Evolutionary conservation across 2,329 filamentous ascomycete species (phyloP).

Genomic region (Stemphylium vesicarium): DNA sequence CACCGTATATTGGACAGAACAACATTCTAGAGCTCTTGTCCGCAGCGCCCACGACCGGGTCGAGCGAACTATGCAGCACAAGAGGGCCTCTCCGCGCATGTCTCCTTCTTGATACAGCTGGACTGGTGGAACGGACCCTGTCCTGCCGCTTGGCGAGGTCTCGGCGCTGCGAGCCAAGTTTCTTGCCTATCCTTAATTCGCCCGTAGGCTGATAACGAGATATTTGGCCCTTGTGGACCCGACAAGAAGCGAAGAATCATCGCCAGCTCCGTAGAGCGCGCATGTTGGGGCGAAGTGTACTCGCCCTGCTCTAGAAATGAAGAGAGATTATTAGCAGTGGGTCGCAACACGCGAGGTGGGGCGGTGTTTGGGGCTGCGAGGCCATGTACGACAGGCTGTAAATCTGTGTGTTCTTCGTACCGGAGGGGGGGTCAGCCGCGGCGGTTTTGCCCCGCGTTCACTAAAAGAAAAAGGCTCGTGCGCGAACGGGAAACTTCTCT

Average conservation of each 20-base stretch:
- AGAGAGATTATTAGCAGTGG: background rate
- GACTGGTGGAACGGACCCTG: slow-evolving; percentile 18
- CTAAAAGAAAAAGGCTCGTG: slow-evolving; percentile 1
- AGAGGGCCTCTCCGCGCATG: slow-evolving; percentile 20
- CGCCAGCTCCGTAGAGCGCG: too few species aligned
- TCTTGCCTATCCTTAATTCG: slow-evolving; percentile 17
- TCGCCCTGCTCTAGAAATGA: slow-evolving; percentile 1
- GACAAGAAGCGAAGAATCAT: too few species aligned
- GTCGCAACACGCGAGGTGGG: background rate
- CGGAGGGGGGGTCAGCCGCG: background rate
- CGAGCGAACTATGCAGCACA: slow-evolving; percentile 16
- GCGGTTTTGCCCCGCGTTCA: slow-evolving; percentile 9
- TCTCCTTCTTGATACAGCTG: slow-evolving; percentile 29
- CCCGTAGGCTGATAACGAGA: slow-evolving; percentile 17
- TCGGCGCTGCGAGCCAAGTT: slow-evolving; percentile 24
- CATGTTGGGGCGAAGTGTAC: too few species aligned
- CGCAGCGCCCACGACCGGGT: slow-evolving; percentile 29
- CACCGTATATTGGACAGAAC: slow-evolving; percentile 12
- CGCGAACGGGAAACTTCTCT: background rate
- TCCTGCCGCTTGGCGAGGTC: slow-evolving; percentile 23
- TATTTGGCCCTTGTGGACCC: background rate
- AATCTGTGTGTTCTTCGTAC: background rate
- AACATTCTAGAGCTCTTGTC: slow-evolving; percentile 20
- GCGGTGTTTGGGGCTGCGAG: background rate
- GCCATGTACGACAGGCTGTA: background rate